phyloP scores from a whole-genome alignment of 805 yeast genomes.

The Starmerella gropengiesseri region DNA sequence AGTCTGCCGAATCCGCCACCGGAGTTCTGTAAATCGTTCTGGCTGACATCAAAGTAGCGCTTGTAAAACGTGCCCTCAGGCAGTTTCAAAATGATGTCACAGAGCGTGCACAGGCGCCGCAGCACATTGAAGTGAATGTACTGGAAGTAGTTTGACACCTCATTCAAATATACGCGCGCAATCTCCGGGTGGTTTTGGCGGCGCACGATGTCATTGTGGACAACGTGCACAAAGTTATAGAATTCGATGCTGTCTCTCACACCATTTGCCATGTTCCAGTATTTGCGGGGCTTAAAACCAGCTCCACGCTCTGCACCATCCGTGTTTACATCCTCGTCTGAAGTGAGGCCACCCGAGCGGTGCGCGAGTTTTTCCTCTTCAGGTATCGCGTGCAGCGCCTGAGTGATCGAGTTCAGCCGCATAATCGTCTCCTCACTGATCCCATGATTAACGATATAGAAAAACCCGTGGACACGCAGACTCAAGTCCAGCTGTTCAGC shows the following conservation, averaged over 20 bases:
- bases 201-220: conserved; percentile 30
- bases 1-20: conserved; percentile 36
- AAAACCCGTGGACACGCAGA: conserved; percentile 37
- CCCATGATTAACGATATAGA: conserved; percentile 37
- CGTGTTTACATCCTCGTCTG: conserved; percentile 26
- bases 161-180: conserved; percentile 33
- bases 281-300: conserved; percentile 41
- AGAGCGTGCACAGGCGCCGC: conserved; percentile 31
- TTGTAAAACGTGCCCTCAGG: conserved; percentile 38
- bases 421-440: conserved; percentile 30
- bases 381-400: conserved; percentile 34
- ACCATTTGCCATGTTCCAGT: conserved; percentile 39
- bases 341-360: conserved; percentile 34
- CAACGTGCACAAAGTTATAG: conserved; percentile 36
- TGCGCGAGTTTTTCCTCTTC: conserved; percentile 33
- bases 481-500: conserved; percentile 35
- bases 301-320: conserved; percentile 39
- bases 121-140: conserved; percentile 34
- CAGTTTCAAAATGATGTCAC: conserved; percentile 38
- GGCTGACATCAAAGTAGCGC: conserved; percentile 30
- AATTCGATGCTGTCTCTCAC: conserved; percentile 37
- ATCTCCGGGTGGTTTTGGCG: conserved; percentile 34
- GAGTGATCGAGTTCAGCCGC: conserved; percentile 34
- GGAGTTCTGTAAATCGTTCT: conserved; percentile 29
- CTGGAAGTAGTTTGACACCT: conserved; percentile 34